Percentiles rank a stretch among this genome's conserved stretches.
Evolutionary conservation across 306 rosid species (phyloP).

Genomic region (Gillenia trifoliata): DNA sequence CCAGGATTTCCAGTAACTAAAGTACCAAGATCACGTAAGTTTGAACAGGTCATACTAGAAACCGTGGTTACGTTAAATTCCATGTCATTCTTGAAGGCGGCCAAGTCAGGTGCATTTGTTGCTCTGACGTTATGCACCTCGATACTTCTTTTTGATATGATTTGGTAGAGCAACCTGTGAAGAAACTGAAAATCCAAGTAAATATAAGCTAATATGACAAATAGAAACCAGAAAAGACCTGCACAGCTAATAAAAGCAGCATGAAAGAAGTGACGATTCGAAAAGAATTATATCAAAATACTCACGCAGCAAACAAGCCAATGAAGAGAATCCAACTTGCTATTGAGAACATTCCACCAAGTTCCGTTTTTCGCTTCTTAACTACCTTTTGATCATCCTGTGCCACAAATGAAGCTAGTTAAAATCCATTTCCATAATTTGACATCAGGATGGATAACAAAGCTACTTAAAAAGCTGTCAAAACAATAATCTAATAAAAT

Average conservation of each 20-base stretch:
- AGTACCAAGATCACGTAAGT: slow-evolving; percentile 67
- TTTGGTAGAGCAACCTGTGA: slow-evolving; percentile 89
- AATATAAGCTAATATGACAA: slow-evolving; percentile 25
- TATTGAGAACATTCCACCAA: slow-evolving; percentile 91
- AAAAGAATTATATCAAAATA: slow-evolving; percentile 19
- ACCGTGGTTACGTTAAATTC: slow-evolving; percentile 82
- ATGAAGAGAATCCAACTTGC: slow-evolving; percentile 96
- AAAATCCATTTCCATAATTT: slow-evolving; percentile 2
- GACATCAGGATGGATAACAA: not conserved
- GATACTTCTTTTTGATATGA: slow-evolving; percentile 77
- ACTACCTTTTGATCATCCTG: slow-evolving; percentile 88
- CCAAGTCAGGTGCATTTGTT: slow-evolving; percentile 67
- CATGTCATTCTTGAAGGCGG: slow-evolving; percentile 68
- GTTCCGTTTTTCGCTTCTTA: slow-evolving; percentile 94
- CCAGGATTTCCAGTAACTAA: slow-evolving; percentile 76
- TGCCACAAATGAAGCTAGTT: slow-evolving; percentile 17
- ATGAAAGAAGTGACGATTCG: not conserved
- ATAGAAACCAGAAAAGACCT: not conserved
- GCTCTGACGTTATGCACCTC: slow-evolving; percentile 94
- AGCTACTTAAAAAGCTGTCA: not conserved
- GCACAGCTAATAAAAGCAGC: not conserved
- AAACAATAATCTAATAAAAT: not conserved
- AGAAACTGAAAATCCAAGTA: slow-evolving; percentile 40
- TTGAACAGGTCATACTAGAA: slow-evolving; percentile 88
- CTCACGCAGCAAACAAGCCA: slow-evolving; percentile 94